Evolutionary conservation across 2,329 filamentous ascomycete genomes (phyloP).

Genomic region (Stromatinia cepivora): DNA sequence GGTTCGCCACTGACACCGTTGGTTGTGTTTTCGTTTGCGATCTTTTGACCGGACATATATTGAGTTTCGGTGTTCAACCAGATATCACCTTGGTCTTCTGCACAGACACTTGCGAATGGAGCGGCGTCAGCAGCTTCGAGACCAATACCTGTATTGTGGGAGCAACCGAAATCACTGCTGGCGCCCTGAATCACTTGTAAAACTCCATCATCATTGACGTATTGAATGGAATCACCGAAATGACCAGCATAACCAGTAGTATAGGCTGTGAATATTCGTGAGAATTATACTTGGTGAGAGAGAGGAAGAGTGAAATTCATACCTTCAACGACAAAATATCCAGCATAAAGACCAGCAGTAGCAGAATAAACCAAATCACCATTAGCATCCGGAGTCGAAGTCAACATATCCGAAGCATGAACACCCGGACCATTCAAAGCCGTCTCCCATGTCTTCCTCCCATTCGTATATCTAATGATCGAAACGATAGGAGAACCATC

Average conservation of each 20-base stretch:
- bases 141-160: constrained; percentile 64
- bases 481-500: constrained; percentile 54
- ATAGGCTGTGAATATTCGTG: constrained; percentile 45
- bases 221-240: constrained; percentile 56
- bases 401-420: constrained; percentile 44
- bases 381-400: constrained; percentile 59
- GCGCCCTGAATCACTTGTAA: constrained; percentile 51
- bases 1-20: constrained; percentile 59
- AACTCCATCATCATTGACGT: constrained; percentile 50
- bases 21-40: constrained; percentile 62
- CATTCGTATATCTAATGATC: constrained; percentile 58
- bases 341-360: constrained; percentile 56
- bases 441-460: constrained; percentile 58
- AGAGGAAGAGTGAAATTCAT: not conserved
- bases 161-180: constrained; percentile 59
- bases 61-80: constrained; percentile 63
- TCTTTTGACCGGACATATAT: constrained; percentile 59
- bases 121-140: constrained; percentile 52
- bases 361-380: constrained; percentile 63
- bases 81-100: constrained; percentile 58
- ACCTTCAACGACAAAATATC: constrained; percentile 61
- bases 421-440: constrained; percentile 59
- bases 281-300: not conserved
- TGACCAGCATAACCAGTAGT: constrained; percentile 55
- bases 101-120: constrained; percentile 56